These are phyloP conservation scores for Hondaea fermentalgiana DNA, from an alignment of 108 stramenopile genomes.

Conservation along the genomic window DNA sequence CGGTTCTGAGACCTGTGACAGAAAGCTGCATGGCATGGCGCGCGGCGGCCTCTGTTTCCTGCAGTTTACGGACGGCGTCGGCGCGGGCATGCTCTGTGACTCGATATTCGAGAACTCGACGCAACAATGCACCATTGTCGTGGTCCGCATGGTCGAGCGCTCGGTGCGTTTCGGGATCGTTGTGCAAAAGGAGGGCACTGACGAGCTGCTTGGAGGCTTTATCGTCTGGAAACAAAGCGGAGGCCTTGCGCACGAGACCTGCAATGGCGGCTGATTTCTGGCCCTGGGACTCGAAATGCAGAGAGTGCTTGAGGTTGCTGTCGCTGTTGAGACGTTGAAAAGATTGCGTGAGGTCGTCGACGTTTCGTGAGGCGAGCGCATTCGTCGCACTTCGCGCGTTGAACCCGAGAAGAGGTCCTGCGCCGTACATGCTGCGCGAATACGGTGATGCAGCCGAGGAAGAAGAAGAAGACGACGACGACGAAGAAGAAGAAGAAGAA, in stretches of 20 bases:
- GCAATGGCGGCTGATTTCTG: background rate
- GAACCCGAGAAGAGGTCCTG: too few relatives aligned
- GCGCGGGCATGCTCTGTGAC: background rate
- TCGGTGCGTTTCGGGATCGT: background rate
- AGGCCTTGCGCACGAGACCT: background rate
- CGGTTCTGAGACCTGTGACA: background rate
- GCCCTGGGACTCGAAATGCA: background rate
- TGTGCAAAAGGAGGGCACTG: background rate
- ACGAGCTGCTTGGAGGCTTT: background rate
- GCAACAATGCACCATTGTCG: background rate
- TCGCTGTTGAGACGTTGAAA: constrained; percentile 3
- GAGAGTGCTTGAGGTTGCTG: background rate
- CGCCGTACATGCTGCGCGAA: too few relatives aligned
- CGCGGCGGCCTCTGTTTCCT: background rate
- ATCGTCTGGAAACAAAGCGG: background rate
- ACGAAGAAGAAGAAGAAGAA: too few relatives aligned
- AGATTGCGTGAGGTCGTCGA: background rate
- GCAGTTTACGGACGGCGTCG: background rate
- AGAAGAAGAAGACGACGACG: too few relatives aligned
- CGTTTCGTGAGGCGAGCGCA: background rate
- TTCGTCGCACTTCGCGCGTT: background rate
- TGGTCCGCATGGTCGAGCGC: background rate
- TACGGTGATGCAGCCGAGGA: too few relatives aligned
- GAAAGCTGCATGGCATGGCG: background rate
- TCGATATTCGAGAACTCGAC: background rate